Evolutionary conservation across 2,329 filamentous ascomycete genomes (phyloP).

Genomic region (Scorias spongiosa): DNA sequence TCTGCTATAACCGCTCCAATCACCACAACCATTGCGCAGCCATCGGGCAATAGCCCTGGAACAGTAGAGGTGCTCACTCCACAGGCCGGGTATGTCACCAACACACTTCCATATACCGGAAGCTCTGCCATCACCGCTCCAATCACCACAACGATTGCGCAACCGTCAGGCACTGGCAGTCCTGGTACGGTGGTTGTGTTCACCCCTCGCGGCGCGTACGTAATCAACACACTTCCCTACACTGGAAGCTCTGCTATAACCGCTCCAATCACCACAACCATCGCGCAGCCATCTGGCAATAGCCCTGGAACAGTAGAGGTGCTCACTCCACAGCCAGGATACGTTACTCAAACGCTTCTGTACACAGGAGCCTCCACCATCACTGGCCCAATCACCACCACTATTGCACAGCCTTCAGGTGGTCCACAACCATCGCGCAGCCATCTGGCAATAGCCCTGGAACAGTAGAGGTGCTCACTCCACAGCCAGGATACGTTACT

Average conservation of each 20-base stretch:
- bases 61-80: not conserved
- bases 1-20: constrained; percentile 1
- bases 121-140: not conserved
- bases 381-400: constrained; percentile 2
- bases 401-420: not conserved
- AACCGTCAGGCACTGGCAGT: no score
- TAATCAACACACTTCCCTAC: not conserved
- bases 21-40: not conserved
- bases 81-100: not conserved
- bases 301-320: constrained; percentile 2
- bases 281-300: constrained; percentile 1
- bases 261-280: constrained; percentile 1
- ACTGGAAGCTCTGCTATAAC: not conserved
- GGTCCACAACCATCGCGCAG: not conserved
- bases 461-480: constrained; percentile 2
- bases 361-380: constrained; percentile 2
- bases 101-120: not conserved
- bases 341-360: constrained; percentile 2
- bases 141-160: no score
- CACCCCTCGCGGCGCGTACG: not conserved
- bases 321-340: constrained; percentile 1
- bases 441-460: constrained; percentile 2
- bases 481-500: constrained; percentile 1
- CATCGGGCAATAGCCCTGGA: not conserved
- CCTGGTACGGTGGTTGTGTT: no score